A percentile compares a stretch with the other conserved stretches of the same genome.
Evolutionary conservation across 2,329 filamentous ascomycete species (phyloP).

Genomic region (Ambrosiella xylebori): DNA sequence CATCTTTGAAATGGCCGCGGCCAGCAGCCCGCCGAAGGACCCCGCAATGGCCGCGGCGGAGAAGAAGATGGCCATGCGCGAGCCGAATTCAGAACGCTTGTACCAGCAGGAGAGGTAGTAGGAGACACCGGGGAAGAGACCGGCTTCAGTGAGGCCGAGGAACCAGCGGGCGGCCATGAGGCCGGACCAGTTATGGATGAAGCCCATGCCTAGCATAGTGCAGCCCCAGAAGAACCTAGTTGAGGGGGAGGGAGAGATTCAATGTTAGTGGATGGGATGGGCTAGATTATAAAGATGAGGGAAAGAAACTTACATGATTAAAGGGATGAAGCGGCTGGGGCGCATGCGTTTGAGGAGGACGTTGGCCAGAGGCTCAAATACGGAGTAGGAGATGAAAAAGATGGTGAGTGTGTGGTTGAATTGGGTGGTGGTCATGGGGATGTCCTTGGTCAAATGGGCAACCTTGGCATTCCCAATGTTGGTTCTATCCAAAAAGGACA

Average conservation of each 20-base stretch:
- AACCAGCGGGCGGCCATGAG: slow-evolving; percentile 54
- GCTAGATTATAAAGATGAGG: slow-evolving; percentile 1
- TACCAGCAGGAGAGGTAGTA: slow-evolving; percentile 82
- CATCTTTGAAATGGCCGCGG: slow-evolving; percentile 55
- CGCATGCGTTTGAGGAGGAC: slow-evolving; percentile 58
- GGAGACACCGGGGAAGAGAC: slow-evolving; percentile 59
- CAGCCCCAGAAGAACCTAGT: slow-evolving; percentile 45
- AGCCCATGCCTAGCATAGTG: slow-evolving; percentile 52
- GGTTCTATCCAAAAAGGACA: slow-evolving; percentile 58
- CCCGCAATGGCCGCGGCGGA: slow-evolving; percentile 65
- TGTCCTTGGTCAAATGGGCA: slow-evolving; percentile 33
- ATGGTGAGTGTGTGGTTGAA: slow-evolving; percentile 66
- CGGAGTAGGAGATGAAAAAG: slow-evolving; percentile 72
- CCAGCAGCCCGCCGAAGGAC: slow-evolving; percentile 58
- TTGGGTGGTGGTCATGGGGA: slow-evolving; percentile 43
- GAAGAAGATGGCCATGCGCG: slow-evolving; percentile 71
- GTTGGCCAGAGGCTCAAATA: slow-evolving; percentile 67
- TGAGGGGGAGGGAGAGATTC: slow-evolving; percentile 12
- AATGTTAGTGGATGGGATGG: background rate
- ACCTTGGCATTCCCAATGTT: slow-evolving; percentile 61
- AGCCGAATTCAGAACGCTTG: slow-evolving; percentile 57
- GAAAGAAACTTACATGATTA: slow-evolving; percentile 49
- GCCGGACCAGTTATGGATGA: slow-evolving; percentile 44
- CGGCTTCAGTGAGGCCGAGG: slow-evolving; percentile 56
- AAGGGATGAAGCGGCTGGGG: slow-evolving; percentile 63